Percentiles rank a stretch among this genome's conserved stretches.
These are phyloP conservation scores for Priceomyces haplophilus DNA, from an alignment of 805 yeast species.

Conservation along the genomic window DNA sequence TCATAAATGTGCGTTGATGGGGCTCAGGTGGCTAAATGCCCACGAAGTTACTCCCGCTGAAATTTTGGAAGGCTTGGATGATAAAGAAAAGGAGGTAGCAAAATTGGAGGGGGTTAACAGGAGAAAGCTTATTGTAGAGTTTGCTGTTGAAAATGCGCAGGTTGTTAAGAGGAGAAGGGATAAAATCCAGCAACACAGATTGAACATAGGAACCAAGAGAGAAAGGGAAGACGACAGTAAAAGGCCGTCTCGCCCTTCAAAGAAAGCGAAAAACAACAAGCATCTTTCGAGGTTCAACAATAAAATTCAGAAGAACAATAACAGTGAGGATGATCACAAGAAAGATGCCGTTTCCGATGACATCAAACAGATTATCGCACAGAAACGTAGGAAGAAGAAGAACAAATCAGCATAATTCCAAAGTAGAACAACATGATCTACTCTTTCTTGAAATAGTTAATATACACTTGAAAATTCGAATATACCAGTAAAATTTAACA, in stretches of 20 bases:
- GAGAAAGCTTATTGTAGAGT: conserved; percentile 86
- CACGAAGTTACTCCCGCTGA: conserved; percentile 77
- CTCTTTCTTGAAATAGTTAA: background rate
- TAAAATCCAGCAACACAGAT: conserved; percentile 45
- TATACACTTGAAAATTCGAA: background rate
- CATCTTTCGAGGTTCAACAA: conserved; percentile 5
- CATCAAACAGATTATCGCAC: conserved; percentile 61
- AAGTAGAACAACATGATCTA: background rate
- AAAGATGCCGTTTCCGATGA: conserved; percentile 42
- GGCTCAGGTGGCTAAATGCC: conserved; percentile 93
- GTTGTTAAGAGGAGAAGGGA: conserved; percentile 90
- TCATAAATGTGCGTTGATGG: conserved; percentile 92
- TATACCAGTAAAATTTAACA: background rate
- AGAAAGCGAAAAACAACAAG: conserved; percentile 1
- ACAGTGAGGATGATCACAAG: conserved; percentile 40
- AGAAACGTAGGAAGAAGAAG: conserved; percentile 65
- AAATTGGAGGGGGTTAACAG: conserved; percentile 53
- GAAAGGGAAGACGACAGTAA: conserved; percentile 16
- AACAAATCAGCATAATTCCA: conserved; percentile 23
- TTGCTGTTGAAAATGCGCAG: conserved; percentile 93
- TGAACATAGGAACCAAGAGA: conserved; percentile 20
- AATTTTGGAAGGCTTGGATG: conserved; percentile 64
- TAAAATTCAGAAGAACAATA: conserved; percentile 27
- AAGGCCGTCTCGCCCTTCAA: conserved; percentile 9
- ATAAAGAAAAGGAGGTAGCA: conserved; percentile 60